Conservation (phyloP, 208 protist species). For the Herpetomonas samuelpessoai region DNA sequence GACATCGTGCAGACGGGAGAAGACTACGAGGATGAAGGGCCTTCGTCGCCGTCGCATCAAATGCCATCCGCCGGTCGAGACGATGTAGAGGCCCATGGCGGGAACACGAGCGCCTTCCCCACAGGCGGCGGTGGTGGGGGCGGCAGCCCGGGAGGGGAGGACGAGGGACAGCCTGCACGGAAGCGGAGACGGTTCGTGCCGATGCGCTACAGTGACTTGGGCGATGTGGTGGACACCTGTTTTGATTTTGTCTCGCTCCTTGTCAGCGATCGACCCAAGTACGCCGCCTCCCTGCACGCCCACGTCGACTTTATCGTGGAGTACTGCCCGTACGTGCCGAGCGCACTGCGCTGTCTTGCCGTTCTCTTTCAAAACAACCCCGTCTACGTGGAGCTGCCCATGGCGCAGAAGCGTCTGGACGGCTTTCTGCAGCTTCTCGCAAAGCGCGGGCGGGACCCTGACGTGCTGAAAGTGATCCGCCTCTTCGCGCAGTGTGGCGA, state of each 20-base stretch:
- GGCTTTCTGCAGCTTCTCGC: conserved; percentile 36
- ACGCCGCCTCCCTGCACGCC: conserved; percentile 24
- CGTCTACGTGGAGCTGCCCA: conserved; percentile 36
- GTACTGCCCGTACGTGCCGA: conserved; percentile 27
- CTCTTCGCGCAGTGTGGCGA: conserved; percentile 34
- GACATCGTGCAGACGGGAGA: conserved; percentile 25
- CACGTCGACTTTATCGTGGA: conserved; percentile 43
- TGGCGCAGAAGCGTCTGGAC: conserved; percentile 21
- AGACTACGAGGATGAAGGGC: no score
- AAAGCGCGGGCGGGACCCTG: conserved; percentile 17
- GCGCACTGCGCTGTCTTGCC: conserved; percentile 29
- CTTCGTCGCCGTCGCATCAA: no score
- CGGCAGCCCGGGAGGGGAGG: no score
- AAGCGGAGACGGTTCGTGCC: conserved; percentile 8
- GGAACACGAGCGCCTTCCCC: not conserved
- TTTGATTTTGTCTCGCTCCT: conserved; percentile 29
- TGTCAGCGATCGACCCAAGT: conserved; percentile 24
- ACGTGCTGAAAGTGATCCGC: conserved; percentile 26
- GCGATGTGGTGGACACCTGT: conserved; percentile 34
- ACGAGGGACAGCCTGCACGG: no score
- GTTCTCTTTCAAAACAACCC: conserved; percentile 36
- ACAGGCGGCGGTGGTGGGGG: not conserved
- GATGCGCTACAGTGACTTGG: conserved; percentile 39
- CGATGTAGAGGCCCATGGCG: not conserved
- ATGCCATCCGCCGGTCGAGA: no score